A percentile compares a stretch with the other conserved stretches of the same genome.
These are phyloP conservation scores for Thielaviopsis euricoi DNA, from an alignment of 2,329 filamentous ascomycete species.

Conservation along the genomic window DNA sequence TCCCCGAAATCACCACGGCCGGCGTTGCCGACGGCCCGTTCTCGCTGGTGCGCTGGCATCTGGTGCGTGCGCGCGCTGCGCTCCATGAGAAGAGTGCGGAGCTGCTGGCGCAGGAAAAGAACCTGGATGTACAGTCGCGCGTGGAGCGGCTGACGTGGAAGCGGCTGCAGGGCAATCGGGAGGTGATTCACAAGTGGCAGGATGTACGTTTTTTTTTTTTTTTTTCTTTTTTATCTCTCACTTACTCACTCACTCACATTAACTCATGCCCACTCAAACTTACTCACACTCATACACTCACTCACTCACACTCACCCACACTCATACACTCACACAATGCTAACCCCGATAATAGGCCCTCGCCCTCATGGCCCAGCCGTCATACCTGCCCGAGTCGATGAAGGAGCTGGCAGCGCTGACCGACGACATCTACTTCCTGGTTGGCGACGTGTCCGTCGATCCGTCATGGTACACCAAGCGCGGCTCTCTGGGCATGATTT, in stretches of 20 bases:
- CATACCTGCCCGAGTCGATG: conserved; percentile 58
- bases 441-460: conserved; percentile 70
- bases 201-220: conserved; percentile 41
- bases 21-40: conserved; percentile 67
- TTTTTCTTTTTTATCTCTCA: too few species aligned
- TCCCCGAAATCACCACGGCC: conserved; percentile 71
- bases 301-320: too few species aligned
- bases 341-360: conserved; percentile 43
- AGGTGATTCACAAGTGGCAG: conserved; percentile 66
- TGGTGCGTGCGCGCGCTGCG: conserved; percentile 47
- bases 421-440: conserved; percentile 86
- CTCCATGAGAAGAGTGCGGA: conserved; percentile 28
- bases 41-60: conserved; percentile 64
- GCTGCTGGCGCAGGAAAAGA: conserved; percentile 23
- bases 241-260: too few species aligned
- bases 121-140: conserved; percentile 39
- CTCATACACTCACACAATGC: not conserved
- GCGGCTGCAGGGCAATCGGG: conserved; percentile 56
- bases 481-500: conserved; percentile 37
- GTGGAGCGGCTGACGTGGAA: conserved; percentile 60
- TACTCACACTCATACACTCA: too few species aligned
- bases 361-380: conserved; percentile 75
- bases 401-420: conserved; percentile 63
- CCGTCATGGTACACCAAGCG: conserved; percentile 68
- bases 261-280: too few species aligned